A percentile compares a stretch with the other conserved stretches of the same genome.
These are phyloP conservation scores for Glaciozyma antarctica DNA, from an alignment of 768 basidiomycete species.

Conservation along the genomic window DNA sequence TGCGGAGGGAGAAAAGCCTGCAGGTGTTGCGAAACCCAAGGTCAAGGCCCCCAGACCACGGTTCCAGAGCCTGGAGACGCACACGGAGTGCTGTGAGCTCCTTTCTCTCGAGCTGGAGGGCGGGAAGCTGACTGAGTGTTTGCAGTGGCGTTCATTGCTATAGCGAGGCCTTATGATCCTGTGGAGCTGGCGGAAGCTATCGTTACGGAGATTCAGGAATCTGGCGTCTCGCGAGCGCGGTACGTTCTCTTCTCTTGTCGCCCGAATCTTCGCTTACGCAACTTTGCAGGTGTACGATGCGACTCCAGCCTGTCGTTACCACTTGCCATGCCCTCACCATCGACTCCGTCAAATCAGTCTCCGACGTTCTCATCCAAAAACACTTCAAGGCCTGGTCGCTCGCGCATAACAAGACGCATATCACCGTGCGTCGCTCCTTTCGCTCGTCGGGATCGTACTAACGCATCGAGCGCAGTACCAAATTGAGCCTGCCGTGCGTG, in stretches of 20 bases:
- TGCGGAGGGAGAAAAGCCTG: neutral
- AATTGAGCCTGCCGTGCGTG: slow-evolving; percentile 25
- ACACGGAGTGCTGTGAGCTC: slow-evolving; percentile 27
- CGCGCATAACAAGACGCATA: slow-evolving; percentile 5
- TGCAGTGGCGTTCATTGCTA: slow-evolving; percentile 26
- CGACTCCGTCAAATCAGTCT: slow-evolving; percentile 16
- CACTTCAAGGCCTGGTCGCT: slow-evolving; percentile 8
- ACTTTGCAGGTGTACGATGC: slow-evolving; percentile 10
- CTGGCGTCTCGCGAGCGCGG: slow-evolving; percentile 23
- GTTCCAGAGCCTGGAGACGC: slow-evolving; percentile 28
- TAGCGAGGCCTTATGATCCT: slow-evolving; percentile 28
- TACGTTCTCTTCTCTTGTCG: neutral
- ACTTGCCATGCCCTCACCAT: slow-evolving; percentile 20
- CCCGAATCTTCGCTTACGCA: neutral
- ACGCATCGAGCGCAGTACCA: slow-evolving; percentile 8
- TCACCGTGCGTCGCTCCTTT: slow-evolving; percentile 14
- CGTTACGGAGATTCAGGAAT: slow-evolving; percentile 21
- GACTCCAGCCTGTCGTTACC: slow-evolving; percentile 17
- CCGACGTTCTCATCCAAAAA: slow-evolving; percentile 14
- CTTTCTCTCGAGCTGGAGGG: neutral
- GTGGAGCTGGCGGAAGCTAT: slow-evolving; percentile 27
- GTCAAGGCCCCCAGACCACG: slow-evolving; percentile 17
- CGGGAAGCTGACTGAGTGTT: neutral
- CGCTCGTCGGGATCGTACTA: too few relatives aligned
- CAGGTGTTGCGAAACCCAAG: slow-evolving; percentile 1